Evolutionary conservation across 768 basidiomycete species (phyloP), one percentile per base, ranked within the genome.

Genomic region (Suillus cothurnatus): DNA sequence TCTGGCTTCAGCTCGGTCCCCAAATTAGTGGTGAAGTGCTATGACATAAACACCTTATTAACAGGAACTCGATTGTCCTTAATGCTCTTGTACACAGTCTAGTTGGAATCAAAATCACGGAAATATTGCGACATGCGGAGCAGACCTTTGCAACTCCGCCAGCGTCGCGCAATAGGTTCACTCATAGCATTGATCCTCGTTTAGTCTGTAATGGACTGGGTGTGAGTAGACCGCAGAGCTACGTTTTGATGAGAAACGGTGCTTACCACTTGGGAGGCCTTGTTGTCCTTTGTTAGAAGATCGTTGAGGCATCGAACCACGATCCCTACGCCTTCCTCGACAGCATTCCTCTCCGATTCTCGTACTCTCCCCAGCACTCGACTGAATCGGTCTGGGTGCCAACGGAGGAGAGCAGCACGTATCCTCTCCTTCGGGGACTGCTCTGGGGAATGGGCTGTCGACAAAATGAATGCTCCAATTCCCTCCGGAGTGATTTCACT

Each of bases 321-420:
- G 45, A 85, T 78, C 9, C 90, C 90, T 17, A 88, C 88, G 0
- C 84, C 87, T 65, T 85, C 85, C 69, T 90, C 86, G 6, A 92
- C 86, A 38, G 69, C 69, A 23, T 67, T 78, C 70, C 71, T 85
- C 43, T 93, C 90, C 57, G 78, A 77, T 43, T 82, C 83, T 4
- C 70, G 72, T 3, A 92, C 85, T 70, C 85, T 81, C 17, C 70
- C 73, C 61, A 90, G 73, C 50, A 90, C 66, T 45, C 89, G 78
- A 64, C 84, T 77, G 78, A 93, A 93, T 53, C 90, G 79, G 75
- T 94, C 92, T 4, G 92, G 93, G 72, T 94, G 92, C 91, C 91
- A 93, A 50, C 90, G 81, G 26, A 90, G 83, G 74, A 90, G 82
- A 0, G 89, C 91, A 32, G 75, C 80, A 55, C 86, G 84, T 65